phyloP scores from a whole-genome alignment of 1,139 yeast genomes.

The Diutina pseudorugosa region DNA sequence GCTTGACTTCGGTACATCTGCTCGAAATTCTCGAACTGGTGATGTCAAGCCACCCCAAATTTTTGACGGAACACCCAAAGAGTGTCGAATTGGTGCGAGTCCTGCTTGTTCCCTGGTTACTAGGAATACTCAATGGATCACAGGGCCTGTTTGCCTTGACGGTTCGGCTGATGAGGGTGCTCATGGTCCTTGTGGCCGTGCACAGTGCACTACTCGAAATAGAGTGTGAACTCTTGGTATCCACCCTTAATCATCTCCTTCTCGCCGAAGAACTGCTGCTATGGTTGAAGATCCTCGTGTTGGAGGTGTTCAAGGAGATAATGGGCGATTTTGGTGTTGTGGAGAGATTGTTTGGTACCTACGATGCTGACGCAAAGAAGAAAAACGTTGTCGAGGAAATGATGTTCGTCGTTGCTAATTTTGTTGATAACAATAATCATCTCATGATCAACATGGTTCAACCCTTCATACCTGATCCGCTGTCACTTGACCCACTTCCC shows the following conservation, averaged over 20 bases:
- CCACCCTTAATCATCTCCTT: background rate
- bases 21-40: conserved; percentile 2
- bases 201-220: background rate
- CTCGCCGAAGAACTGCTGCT: background rate
- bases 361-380: background rate
- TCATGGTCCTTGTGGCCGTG: background rate
- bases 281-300: background rate
- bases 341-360: background rate
- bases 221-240: background rate
- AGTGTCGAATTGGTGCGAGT: background rate
- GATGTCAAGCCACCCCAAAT: background rate
- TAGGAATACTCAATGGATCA: background rate
- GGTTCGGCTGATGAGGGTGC: background rate
- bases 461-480: background rate
- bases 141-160: background rate
- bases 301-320: background rate
- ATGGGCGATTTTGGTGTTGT: background rate
- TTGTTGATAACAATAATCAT: background rate
- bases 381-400: conserved; percentile 1
- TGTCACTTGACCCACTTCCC: background rate
- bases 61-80: background rate
- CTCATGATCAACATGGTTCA: background rate
- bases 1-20: background rate
- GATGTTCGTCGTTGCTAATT: background rate
- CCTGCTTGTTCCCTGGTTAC: background rate